Base-by-base conservation (phyloP, 345 rosid species). In the Arabis hirsuta region DNA sequence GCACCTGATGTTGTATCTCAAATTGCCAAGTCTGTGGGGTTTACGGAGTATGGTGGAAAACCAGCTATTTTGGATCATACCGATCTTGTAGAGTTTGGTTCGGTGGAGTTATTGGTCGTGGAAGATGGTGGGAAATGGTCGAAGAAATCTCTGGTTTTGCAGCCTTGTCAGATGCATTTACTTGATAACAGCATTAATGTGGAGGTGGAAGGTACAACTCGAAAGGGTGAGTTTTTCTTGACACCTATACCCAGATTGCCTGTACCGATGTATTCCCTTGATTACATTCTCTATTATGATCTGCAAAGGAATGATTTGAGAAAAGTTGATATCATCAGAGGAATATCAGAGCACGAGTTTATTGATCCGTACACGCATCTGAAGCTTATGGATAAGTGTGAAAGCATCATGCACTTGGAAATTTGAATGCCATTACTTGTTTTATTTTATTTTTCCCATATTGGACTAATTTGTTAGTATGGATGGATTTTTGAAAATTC, bases 371-470 rank as follows among this genome's bases (percentile, higher is more conserved):
- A 16, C 16, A 16, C 16, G 16, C 16, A 16, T 16, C 16, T 16
- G 16, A 16, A 16, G 16, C 16, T 16, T 16, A 16, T 16, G 16
- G 16, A 16, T 12, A 64, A 34, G 57, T 2, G 12, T 50, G 36
- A 50, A 50, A 50, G 36, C 57, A 50, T 65, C 34, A 48, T 50
- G 36, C 47, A 50, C 47, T 36, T 50, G n/a, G 69, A 64, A 16
- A 34, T 3, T 45, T 62, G 41, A 62, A 27, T 44, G 22, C 39
- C 8, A 8, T 13, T 13, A 4, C 22, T 55, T 7, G 32, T 27
- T 13, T 6, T 2, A 7, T 6, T 34, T 19, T 9, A 7, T 6
- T 34, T 19, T 9, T 19, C 20, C 19, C 5, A 53, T 31, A 31
- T 31, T 31, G 34, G 34, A 31, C 34, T 31, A 31, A 6, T 31